Evolutionary conservation across 1,284 basidiomycete genomes (phyloP), one percentile per base, ranked within the genome.

Genomic region (Ganoderma resinaceum): DNA sequence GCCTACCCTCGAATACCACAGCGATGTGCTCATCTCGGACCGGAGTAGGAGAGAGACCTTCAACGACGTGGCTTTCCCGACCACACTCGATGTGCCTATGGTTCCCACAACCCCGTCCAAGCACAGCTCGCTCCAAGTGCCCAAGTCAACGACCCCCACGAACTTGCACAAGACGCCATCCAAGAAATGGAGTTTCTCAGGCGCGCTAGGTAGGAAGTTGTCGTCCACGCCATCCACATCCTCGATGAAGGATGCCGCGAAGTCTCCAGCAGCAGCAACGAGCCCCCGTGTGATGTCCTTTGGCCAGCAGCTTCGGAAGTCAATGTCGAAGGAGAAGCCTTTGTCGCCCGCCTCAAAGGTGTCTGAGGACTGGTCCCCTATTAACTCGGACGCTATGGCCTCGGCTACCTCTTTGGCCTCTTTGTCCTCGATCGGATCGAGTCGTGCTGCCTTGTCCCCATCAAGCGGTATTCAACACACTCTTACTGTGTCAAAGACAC

Each of bases 161-260:
- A 76, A 75, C 59, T 35, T 74, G 35, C 71, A 85, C 63, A 92
- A 91, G 80, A 92, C 92, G 1, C 92, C 93, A 59, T 94, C 90
- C 52, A 97, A 97, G 85, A 98, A 98, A 81, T 98, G 96, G 96
- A 97, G 95, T 76, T 95, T 98, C 81, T 95, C 95, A 7, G 93
- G 89, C 68, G 94, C 94, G 7, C 83, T 98, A n/a, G 96, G 93
- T 74, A 87, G 95, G 74, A 94, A 91, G 78, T 81, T 95, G 61
- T 86, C 89, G 26, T 86, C 85, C 69, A 89, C 89, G 33, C 87
- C 91, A 55, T 89, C 89, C n/a, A 83, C 84, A n/a, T 82, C 87
- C 35, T 86, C 87, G 5, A 80, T 82, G 77, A 83, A 79, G 73
- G 85, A 87, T 33, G 71, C 76, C 3, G 76, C 75, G 55, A 83